These are phyloP conservation scores for Globisporangium spinosum DNA, from an alignment of 352 stramenopile species.

Conservation along the genomic window DNA sequence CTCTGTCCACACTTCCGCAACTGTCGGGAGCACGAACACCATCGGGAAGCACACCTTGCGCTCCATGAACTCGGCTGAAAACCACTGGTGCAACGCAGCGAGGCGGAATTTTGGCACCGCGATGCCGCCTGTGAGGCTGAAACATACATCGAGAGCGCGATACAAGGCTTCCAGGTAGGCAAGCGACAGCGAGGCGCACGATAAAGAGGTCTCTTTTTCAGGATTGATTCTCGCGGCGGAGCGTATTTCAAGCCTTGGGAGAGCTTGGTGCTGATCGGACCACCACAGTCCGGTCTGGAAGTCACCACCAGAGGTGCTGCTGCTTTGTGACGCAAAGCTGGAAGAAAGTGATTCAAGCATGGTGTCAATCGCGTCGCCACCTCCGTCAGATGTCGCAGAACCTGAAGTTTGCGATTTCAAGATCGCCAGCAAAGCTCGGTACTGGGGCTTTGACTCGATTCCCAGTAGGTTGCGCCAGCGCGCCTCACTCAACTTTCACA, in stretches of 20 bases:
- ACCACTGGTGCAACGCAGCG: constrained; percentile 34
- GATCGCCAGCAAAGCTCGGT: not conserved
- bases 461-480: constrained; percentile 5
- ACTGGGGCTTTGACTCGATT: not conserved
- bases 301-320: not conserved
- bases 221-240: not conserved
- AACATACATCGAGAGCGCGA: constrained; percentile 38
- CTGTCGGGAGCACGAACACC: constrained; percentile 21
- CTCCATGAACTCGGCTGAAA: constrained; percentile 29
- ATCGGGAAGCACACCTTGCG: constrained; percentile 25
- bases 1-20: constrained; percentile 28
- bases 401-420: not conserved
- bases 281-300: not conserved
- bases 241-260: constrained; percentile 1
- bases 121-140: constrained; percentile 33
- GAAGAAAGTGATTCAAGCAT: not conserved
- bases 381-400: not conserved
- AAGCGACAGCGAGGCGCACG: constrained; percentile 1
- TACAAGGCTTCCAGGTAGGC: constrained; percentile 23
- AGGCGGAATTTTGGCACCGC: constrained; percentile 38
- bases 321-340: not conserved
- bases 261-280: constrained; percentile 1
- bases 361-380: not conserved
- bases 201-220: not conserved
- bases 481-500: constrained; percentile 6